These are phyloP conservation scores for Sicyos baderoa DNA, from an alignment of 306 rosid species.

Conservation along the genomic window DNA sequence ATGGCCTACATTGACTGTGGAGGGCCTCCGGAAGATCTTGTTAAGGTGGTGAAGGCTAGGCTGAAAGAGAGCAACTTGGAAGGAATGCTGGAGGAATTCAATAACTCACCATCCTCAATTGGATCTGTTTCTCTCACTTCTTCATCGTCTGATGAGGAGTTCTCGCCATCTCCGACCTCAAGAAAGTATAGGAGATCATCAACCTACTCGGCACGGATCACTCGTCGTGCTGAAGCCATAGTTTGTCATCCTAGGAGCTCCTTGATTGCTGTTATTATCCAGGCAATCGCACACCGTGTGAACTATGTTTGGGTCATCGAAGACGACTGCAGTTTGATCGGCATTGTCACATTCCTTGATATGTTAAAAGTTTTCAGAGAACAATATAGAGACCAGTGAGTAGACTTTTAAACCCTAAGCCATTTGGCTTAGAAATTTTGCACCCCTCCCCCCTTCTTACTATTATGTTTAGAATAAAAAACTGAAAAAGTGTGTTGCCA, in stretches of 20 bases:
- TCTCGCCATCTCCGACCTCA: conserved; percentile 27
- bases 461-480: not conserved
- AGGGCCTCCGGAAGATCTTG: conserved; percentile 73
- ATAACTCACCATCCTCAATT: conserved; percentile 26
- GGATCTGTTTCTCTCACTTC: conserved; percentile 22
- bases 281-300: conserved; percentile 91
- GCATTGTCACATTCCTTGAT: conserved; percentile 70
- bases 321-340: conserved; percentile 77
- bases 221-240: conserved; percentile 73
- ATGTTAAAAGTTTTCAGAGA: conserved; percentile 79
- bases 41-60: conserved; percentile 53
- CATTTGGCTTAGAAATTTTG: conserved; percentile 15
- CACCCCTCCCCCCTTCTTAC: not conserved
- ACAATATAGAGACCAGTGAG: conserved; percentile 32
- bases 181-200: conserved; percentile 53
- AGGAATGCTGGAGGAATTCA: conserved; percentile 49
- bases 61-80: conserved; percentile 56
- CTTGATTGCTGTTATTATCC: conserved; percentile 83
- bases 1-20: conserved; percentile 96
- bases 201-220: conserved; percentile 77
- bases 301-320: conserved; percentile 89
- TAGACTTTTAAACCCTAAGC: conserved; percentile 18
- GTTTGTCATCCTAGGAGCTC: conserved; percentile 93
- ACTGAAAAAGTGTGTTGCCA: not conserved
- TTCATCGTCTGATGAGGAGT: conserved; percentile 83